phyloP scores from a whole-genome alignment of 495 filamentous ascomycete genomes.

The Gamarada debralockiae region DNA sequence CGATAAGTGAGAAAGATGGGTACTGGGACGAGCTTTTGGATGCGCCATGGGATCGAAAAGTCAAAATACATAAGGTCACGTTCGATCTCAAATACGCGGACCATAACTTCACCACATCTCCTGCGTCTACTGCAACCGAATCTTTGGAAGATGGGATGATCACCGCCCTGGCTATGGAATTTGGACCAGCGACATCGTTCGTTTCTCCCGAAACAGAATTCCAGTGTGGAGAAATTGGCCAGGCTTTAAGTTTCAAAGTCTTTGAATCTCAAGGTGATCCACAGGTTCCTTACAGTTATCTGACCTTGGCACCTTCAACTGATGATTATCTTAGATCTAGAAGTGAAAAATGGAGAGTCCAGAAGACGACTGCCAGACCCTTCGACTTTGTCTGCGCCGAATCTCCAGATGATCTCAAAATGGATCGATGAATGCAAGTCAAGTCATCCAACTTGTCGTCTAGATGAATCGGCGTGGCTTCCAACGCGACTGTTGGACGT shows the following conservation, averaged over 20 bases:
- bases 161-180: background rate
- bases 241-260: slow-evolving; percentile 12
- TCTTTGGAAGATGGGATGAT: background rate
- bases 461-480: slow-evolving; percentile 1
- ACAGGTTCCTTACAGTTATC: background rate
- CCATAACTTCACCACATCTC: no score
- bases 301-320: background rate
- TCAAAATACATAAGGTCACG: slow-evolving; percentile 2
- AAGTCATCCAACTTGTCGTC: slow-evolving; percentile 6
- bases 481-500: slow-evolving; percentile 11
- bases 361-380: background rate
- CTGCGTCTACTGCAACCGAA: no score
- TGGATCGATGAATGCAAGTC: slow-evolving; percentile 15
- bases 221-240: background rate
- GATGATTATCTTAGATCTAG: background rate
- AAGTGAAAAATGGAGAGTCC: background rate
- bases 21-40: slow-evolving; percentile 11
- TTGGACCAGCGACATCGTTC: background rate
- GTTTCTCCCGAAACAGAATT: background rate
- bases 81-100: background rate
- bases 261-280: slow-evolving; percentile 9
- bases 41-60: slow-evolving; percentile 9
- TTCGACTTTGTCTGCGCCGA: slow-evolving; percentile 3
- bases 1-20: slow-evolving; percentile 3
- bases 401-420: slow-evolving; percentile 4